phyloP scores from a whole-genome alignment of 805 yeast genomes.

The Metschnikowia kofuensis region DNA sequence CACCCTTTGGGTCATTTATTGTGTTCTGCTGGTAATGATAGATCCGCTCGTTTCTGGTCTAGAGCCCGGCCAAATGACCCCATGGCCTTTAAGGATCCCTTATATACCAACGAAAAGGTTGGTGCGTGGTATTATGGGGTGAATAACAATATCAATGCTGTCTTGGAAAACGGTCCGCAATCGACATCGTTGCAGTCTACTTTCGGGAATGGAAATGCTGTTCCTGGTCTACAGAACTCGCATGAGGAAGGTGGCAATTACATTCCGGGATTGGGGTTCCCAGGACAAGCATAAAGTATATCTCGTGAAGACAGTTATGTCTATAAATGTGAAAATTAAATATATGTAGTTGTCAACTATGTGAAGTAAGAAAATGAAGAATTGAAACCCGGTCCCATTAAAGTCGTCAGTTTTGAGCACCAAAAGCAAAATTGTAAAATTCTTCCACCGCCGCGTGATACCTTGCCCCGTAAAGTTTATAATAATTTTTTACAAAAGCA shows the following conservation, averaged over 20 bases:
- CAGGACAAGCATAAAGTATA: background rate
- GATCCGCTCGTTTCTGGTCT: slow-evolving; percentile 92
- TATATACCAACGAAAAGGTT: slow-evolving; percentile 64
- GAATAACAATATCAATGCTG: slow-evolving; percentile 44
- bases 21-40: slow-evolving; percentile 91
- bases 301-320: too few species aligned
- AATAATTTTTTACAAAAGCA: slow-evolving; percentile 15
- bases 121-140: slow-evolving; percentile 56
- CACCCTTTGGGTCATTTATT: slow-evolving; percentile 93
- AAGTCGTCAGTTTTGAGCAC: background rate
- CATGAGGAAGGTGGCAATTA: slow-evolving; percentile 6
- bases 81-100: slow-evolving; percentile 73
- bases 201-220: slow-evolving; percentile 2
- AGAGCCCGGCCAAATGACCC: slow-evolving; percentile 90
- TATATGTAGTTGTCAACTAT: background rate
- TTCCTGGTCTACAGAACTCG: slow-evolving; percentile 16
- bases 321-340: too few species aligned
- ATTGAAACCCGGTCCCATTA: background rate
- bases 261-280: slow-evolving; percentile 13
- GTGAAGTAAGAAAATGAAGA: background rate
- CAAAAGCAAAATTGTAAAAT: slow-evolving; percentile 10
- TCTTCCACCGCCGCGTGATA: slow-evolving; percentile 18
- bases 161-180: slow-evolving; percentile 18
- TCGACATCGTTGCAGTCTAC: background rate
- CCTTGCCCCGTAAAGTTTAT: slow-evolving; percentile 15